Conservation (phyloP, 139 green algal genomes). For the Chlorella sp. region DNA sequence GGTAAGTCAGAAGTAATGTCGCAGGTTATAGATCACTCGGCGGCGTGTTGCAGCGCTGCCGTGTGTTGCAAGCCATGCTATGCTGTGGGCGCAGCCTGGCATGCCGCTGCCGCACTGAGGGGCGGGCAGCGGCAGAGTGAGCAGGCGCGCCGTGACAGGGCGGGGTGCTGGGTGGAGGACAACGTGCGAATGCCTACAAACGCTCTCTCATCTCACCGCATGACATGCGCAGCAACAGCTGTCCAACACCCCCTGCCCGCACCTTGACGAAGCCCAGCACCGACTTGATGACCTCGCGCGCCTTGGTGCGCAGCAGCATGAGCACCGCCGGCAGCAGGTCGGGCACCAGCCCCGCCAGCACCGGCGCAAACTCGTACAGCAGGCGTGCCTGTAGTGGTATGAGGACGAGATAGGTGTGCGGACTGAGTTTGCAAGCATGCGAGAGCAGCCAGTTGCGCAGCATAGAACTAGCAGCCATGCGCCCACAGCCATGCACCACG, state of each 20-base stretch:
- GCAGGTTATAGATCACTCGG: constrained; percentile 30
- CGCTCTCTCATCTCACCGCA: too few relatives aligned
- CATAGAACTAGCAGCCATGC: too few relatives aligned
- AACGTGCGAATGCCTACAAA: too few relatives aligned
- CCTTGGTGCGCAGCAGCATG: constrained; percentile 86
- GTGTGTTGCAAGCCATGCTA: constrained; percentile 25
- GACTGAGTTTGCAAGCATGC: too few relatives aligned
- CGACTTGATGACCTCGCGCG: constrained; percentile 91
- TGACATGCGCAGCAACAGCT: too few relatives aligned
- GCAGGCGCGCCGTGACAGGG: background rate
- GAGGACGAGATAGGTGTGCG: background rate
- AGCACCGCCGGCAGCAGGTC: constrained; percentile 87
- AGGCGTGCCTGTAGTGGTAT: constrained; percentile 51
- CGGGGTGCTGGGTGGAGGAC: too few relatives aligned
- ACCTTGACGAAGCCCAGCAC: constrained; percentile 97
- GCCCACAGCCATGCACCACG: too few relatives aligned
- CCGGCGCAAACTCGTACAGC: constrained; percentile 89
- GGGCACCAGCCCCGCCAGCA: constrained; percentile 63
- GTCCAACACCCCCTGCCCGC: too few relatives aligned
- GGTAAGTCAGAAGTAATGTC: background rate
- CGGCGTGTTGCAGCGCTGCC: background rate
- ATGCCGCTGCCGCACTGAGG: background rate
- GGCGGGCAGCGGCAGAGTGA: background rate
- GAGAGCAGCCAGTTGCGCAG: too few relatives aligned
- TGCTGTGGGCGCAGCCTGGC: background rate